These are phyloP conservation scores for Entoloma clypeatum DNA, from an alignment of 1,284 basidiomycete species.

Conservation along the genomic window DNA sequence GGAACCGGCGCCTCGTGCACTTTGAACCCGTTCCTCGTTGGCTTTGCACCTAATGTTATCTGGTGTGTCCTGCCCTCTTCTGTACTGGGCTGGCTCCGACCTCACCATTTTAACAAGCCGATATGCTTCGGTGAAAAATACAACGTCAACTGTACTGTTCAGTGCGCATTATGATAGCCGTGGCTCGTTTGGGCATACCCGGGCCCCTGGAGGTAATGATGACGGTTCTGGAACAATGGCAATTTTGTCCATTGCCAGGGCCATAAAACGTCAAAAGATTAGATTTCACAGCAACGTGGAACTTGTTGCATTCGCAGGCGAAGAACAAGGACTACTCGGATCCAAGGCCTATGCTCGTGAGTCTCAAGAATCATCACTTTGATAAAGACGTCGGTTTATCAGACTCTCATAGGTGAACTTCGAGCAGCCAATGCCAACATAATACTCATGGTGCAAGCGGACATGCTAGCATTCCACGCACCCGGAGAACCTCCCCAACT, in stretches of 20 bases:
- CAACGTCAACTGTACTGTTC: conserved; percentile 62
- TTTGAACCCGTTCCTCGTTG: conserved; percentile 58
- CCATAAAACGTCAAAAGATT: conserved; percentile 59
- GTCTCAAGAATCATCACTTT: conserved; percentile 19
- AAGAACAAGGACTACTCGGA: conserved; percentile 68
- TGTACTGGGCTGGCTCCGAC: conserved; percentile 3
- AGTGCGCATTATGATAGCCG: conserved; percentile 86
- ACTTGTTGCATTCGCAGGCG: conserved; percentile 66
- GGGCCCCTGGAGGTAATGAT: conserved; percentile 75
- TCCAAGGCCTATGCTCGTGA: conserved; percentile 64
- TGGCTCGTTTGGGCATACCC: conserved; percentile 74
- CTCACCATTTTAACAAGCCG: conserved; percentile 36
- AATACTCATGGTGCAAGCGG: conserved; percentile 81
- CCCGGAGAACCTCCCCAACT: conserved; percentile 75
- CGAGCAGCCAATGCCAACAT: conserved; percentile 58
- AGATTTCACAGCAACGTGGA: conserved; percentile 67
- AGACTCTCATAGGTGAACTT: conserved; percentile 45
- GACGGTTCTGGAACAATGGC: conserved; percentile 79
- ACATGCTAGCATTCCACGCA: conserved; percentile 82
- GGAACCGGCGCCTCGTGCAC: conserved; percentile 69
- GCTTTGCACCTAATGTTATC: conserved; percentile 82
- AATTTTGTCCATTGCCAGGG: conserved; percentile 71
- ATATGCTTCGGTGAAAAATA: conserved; percentile 48
- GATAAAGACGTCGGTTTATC: conserved; percentile 1
- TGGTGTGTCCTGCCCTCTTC: conserved; percentile 44